phyloP scores from a whole-genome alignment of 192 early-diverging fungal genomes.

The Linnemannia schmuckeri region DNA sequence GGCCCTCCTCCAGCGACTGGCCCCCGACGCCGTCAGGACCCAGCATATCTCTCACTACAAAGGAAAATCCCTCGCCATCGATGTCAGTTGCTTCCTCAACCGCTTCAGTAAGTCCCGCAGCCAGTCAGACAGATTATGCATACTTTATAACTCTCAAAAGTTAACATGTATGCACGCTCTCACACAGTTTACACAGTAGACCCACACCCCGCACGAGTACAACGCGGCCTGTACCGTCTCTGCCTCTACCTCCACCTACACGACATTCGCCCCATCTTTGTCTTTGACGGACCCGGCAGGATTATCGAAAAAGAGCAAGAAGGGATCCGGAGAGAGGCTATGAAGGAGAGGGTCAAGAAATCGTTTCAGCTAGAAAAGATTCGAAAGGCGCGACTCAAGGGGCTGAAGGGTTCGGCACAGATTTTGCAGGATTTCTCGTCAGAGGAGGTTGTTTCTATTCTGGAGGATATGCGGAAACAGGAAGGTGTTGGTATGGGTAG shows the following conservation, averaged over 20 bases:
- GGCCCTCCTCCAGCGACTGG: slow-evolving; percentile 63
- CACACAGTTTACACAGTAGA: slow-evolving; percentile 52
- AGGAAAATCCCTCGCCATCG: slow-evolving; percentile 65
- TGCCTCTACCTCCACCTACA: slow-evolving; percentile 60
- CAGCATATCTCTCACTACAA: slow-evolving; percentile 51
- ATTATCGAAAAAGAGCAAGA: slow-evolving; percentile 69
- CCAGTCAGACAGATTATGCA: too few species aligned
- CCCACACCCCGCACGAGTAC: slow-evolving; percentile 62
- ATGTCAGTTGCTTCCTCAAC: slow-evolving; percentile 69
- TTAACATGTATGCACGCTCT: background rate
- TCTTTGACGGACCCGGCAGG: slow-evolving; percentile 74
- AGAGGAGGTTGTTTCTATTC: slow-evolving; percentile 12
- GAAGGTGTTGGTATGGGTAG: background rate
- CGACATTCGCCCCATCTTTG: slow-evolving; percentile 73
- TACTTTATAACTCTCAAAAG: too few species aligned
- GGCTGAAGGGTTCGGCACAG: slow-evolving; percentile 18
- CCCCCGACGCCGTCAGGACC: slow-evolving; percentile 58
- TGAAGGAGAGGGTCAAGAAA: slow-evolving; percentile 36
- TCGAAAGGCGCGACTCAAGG: slow-evolving; percentile 51
- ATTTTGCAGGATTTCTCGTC: slow-evolving; percentile 1
- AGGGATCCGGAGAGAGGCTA: slow-evolving; percentile 36
- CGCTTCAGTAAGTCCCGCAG: slow-evolving; percentile 58
- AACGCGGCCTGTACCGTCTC: slow-evolving; percentile 72
- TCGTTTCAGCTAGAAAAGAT: slow-evolving; percentile 56
- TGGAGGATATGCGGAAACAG: slow-evolving; percentile 13